Base-by-base conservation (phyloP, 1,284 basidiomycete species). In the Lignosus rhinocerotis region DNA sequence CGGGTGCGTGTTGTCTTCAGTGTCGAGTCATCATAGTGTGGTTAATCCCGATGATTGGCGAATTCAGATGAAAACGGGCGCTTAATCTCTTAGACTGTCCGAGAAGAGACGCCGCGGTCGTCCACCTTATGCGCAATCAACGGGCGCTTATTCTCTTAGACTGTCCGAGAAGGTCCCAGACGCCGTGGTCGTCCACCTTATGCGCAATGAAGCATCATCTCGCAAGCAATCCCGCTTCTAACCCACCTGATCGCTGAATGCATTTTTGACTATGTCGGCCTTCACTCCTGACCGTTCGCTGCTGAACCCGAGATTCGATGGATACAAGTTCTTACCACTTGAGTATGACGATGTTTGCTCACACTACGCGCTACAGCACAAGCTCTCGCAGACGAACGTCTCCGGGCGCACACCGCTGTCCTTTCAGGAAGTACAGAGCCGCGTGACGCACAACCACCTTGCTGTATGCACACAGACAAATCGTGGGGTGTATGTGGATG, bases 371-470 rank as follows among this genome's bases (percentile, higher is more conserved):
- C 77, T 91, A 8, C 74, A 76, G 25, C 78, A 81, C 69, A 79
- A 75, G 58, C 76, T 78, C 1, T 82, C 85, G 9, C 89, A 91
- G 72, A 76, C 83, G 19, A 83, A 86, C 17, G 73, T 81, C 12
- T 85, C 90, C 7, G 80, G 81, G 11, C 78, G 76, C 58, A 73
- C 79, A 0, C 83, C 84, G 9, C 76, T 93, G 12, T 86, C 87
- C 1, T 92, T 92, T 67, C 80, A 90, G 58, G 93, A 96, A 69
- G 87, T 94, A 38, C 86, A 92, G 68, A 88, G 86, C 61, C 80
- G 94, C 43, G 93, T 96, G 47, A 81, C 85, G 33, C 92, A 94
- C 75, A 94, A 96, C 67, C 94, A 96, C 69, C 80, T 96, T 2
- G 73, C 79, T 10, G 73, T 86, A 0, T 81, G 81, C 10, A 65